Base-by-base conservation (phyloP, 257 asterid genomes). In the Solanum commersonii region DNA sequence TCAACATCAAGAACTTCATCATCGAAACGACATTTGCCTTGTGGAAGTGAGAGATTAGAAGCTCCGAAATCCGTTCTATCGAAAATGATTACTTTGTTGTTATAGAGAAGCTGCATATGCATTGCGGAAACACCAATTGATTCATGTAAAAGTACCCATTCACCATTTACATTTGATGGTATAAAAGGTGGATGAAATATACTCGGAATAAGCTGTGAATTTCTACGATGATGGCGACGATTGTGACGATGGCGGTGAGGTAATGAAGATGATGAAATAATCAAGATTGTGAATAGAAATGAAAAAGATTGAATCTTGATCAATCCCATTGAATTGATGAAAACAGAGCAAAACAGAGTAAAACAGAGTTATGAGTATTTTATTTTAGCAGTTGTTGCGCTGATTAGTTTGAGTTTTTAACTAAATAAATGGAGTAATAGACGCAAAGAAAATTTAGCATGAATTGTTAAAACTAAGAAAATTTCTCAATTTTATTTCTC, bases 31-130 rank as follows among this genome's bases (percentile, higher is more conserved):
- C 96, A 93, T 60, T 86, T 78, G 6, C 94, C 93, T 22, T 87
- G 12, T 42, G 96, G 94, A 0, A 95, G 84, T 18, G 94, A 89
- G 33, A 95, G 92, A 92, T 94, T 94, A 37, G 98, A 95, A 27
- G 20, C 83, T 2, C 98, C 96, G 89, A 88, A 93, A 44, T 94
- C 96, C 1, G 96, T 92, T 27, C 96, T 92, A 37, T 95, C 98
- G 84, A 90, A 95, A 20, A 95, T 92, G 27, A 95, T 72, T 65
- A 95, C 95, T 35, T 90, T 92, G 89, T 94, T 94, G 74, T 92
- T 92, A 89, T 91, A 86, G 83, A 94, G 96, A 88, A 95, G 95
- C 88, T 94, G 98, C 94, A 94, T 92, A 92, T 94, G 98, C 96
- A 95, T 93, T 88, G 95, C 94, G 0, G 94, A 91, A 2, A 94